Evolutionary conservation across 176 grass and related monocot species (phyloP).

Genomic region (Oryza glumipatula): DNA sequence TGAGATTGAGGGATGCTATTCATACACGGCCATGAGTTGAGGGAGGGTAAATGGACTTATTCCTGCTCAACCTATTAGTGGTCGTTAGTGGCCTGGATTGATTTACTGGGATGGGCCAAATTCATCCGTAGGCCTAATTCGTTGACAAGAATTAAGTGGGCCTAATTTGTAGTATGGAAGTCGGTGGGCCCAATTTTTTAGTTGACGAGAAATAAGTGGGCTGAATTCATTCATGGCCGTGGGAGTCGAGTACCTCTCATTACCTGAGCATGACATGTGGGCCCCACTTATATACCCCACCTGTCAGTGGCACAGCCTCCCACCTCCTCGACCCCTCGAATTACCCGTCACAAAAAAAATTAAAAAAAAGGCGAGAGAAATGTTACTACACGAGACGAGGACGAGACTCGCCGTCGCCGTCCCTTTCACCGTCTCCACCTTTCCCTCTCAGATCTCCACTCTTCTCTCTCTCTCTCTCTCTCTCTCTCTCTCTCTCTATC

Average conservation of each 20-base stretch:
- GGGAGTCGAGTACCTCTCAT: too few relatives aligned
- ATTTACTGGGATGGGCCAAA: too few relatives aligned
- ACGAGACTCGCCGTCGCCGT: not conserved
- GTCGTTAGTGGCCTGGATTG: too few relatives aligned
- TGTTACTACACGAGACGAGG: not conserved
- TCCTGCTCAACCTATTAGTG: too few relatives aligned
- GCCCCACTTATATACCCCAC: not conserved
- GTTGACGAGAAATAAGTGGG: too few relatives aligned
- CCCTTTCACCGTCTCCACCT: conserved; percentile 24
- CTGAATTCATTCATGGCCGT: too few relatives aligned
- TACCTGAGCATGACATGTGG: not conserved
- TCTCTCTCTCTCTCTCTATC: not conserved
- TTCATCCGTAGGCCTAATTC: too few relatives aligned
- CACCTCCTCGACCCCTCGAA: not conserved
- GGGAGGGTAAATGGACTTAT: too few relatives aligned
- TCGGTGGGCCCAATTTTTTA: not conserved
- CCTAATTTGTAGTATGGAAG: not conserved
- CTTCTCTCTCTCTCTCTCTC: not conserved
- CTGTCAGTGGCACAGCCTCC: not conserved
- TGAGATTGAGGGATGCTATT: too few relatives aligned
- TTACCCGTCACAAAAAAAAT: not conserved
- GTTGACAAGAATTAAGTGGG: too few relatives aligned
- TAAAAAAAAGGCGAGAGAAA: not conserved
- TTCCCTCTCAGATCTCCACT: conserved; percentile 40
- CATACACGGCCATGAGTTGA: too few relatives aligned